Evolutionary conservation across 225 moss, liverwort and hornwort genomes (phyloP).

Genomic region (Pleurozium schreberi): DNA sequence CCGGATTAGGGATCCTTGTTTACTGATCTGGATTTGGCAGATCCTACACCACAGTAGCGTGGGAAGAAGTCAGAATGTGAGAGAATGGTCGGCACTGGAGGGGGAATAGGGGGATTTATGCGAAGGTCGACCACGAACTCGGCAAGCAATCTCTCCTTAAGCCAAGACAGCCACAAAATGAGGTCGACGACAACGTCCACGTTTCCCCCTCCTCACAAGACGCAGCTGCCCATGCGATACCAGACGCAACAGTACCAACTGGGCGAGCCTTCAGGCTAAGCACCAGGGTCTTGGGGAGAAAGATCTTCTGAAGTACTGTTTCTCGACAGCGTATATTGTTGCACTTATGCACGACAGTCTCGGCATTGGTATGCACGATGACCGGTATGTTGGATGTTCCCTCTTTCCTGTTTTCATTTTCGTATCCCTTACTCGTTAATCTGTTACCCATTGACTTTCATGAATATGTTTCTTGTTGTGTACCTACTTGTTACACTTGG

Average conservation of each 20-base stretch:
- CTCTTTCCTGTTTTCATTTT: background rate
- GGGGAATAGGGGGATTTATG: conserved; percentile 83
- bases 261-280: conserved; percentile 27
- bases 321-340: conserved; percentile 59
- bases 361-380: conserved; percentile 47
- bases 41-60: background rate
- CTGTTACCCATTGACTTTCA: background rate
- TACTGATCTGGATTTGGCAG: background rate
- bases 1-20: background rate
- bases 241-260: conserved; percentile 65
- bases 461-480: background rate
- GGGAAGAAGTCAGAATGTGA: conserved; percentile 56
- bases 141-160: background rate
- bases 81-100: conserved; percentile 89
- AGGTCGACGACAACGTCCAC: conserved; percentile 43
- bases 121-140: conserved; percentile 50
- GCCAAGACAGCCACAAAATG: background rate
- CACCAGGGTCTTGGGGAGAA: conserved; percentile 31
- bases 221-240: conserved; percentile 91
- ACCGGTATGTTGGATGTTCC: conserved; percentile 20
- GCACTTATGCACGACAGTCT: conserved; percentile 60
- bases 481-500: background rate
- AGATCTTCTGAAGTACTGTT: conserved; percentile 55
- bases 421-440: background rate
- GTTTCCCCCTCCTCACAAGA: conserved; percentile 85